Percentiles rank a stretch among this genome's conserved stretches.
Evolutionary conservation across 345 rosid species (phyloP).

Genomic region (Acer campestre): DNA sequence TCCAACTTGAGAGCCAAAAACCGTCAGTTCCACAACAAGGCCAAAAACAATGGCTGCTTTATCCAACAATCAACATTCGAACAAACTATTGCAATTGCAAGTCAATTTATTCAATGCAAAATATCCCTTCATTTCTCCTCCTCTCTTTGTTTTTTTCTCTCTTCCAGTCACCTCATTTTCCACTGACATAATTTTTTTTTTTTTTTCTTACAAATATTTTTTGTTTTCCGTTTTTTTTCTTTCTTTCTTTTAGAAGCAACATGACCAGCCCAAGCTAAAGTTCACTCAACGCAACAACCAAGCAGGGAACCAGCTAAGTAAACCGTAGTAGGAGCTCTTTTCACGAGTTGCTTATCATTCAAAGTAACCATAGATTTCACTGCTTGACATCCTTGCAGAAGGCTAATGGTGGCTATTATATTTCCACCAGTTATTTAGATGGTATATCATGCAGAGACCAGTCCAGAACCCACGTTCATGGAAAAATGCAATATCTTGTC

Average conservation of each 20-base stretch:
- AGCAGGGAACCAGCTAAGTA: slow-evolving; percentile 6
- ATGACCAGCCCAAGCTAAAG: background rate
- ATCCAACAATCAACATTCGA: background rate
- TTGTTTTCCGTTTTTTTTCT: background rate
- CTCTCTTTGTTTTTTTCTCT: background rate
- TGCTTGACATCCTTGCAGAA: background rate
- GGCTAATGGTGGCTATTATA: background rate
- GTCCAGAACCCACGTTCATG: background rate
- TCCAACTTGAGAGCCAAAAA: background rate
- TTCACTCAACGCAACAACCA: slow-evolving; percentile 9
- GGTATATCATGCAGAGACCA: background rate
- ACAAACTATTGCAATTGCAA: background rate
- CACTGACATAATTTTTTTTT: background rate
- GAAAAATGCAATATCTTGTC: background rate
- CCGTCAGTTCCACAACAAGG: background rate
- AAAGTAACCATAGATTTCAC: background rate
- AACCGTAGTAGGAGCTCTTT: background rate
- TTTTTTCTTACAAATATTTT: background rate
- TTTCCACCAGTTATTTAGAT: background rate
- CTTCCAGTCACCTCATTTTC: background rate
- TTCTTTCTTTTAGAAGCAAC: background rate
- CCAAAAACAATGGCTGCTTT: slow-evolving; percentile 1
- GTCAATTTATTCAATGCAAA: background rate
- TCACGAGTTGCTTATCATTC: background rate
- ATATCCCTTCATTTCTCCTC: slow-evolving; percentile 2